These are phyloP conservation scores for Apiotrichum porosum DNA, from an alignment of 1,284 basidiomycete species.

Conservation along the genomic window DNA sequence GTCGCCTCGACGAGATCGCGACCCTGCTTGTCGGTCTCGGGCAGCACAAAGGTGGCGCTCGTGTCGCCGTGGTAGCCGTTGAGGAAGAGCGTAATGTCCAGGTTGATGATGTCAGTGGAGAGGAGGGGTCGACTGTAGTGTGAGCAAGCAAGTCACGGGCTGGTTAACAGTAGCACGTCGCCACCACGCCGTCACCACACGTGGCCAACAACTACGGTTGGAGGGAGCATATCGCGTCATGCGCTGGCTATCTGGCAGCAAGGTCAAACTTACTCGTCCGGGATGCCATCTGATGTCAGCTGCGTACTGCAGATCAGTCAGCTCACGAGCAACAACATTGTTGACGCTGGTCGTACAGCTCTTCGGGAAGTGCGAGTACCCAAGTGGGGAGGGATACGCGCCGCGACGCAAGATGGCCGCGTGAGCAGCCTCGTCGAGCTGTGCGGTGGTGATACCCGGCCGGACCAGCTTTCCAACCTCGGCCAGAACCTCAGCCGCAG, in stretches of 20 bases:
- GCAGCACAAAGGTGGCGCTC: constrained; percentile 71
- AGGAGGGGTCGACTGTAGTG: constrained; percentile 65
- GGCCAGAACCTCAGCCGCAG: constrained; percentile 61
- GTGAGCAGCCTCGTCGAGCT: constrained; percentile 66
- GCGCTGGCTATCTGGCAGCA: background rate
- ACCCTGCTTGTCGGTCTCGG: constrained; percentile 65
- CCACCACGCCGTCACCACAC: no score
- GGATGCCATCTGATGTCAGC: constrained; percentile 75
- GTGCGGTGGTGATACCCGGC: constrained; percentile 69
- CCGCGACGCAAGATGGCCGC: constrained; percentile 60
- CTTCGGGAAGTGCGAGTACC: constrained; percentile 74
- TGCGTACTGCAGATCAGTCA: background rate
- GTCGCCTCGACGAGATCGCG: constrained; percentile 60
- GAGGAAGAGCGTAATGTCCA: constrained; percentile 75
- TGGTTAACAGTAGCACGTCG: background rate
- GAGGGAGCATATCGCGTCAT: no score
- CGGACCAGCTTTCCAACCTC: constrained; percentile 58
- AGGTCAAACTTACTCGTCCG: constrained; percentile 61
- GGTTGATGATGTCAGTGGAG: constrained; percentile 75
- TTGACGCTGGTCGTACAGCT: constrained; percentile 79
- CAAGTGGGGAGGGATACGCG: constrained; percentile 86
- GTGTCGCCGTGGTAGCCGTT: constrained; percentile 82
- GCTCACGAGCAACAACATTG: constrained; percentile 56
- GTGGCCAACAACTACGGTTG: no score
- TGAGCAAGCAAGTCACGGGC: no score